Percentiles rank a stretch among this genome's conserved stretches.
phyloP scores from a whole-genome alignment of 768 basidiomycete genomes.

The Chalciporus piperatus region DNA sequence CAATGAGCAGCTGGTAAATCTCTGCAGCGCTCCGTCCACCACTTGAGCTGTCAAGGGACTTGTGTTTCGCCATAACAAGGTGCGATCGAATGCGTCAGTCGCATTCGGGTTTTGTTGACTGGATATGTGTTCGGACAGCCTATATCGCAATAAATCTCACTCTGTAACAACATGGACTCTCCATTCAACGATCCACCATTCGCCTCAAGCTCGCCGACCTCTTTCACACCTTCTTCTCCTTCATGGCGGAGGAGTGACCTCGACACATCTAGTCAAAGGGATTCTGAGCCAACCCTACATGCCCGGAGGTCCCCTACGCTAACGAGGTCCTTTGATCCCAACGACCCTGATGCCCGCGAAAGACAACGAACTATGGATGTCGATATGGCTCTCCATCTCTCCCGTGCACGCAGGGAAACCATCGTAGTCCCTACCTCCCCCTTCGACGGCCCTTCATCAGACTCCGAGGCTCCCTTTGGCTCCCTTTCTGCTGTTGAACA shows the following conservation, averaged over 20 bases:
- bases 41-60: background rate
- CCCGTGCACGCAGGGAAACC: constrained; percentile 67
- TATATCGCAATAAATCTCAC: background rate
- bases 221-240: constrained; percentile 39
- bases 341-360: constrained; percentile 75
- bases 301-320: constrained; percentile 63
- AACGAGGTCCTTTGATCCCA: constrained; percentile 58
- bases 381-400: constrained; percentile 84
- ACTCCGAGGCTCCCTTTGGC: constrained; percentile 36
- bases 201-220: constrained; percentile 43
- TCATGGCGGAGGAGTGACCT: constrained; percentile 33
- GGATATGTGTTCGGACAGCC: constrained; percentile 2
- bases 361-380: constrained; percentile 93
- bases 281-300: constrained; percentile 39
- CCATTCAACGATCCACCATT: constrained; percentile 32
- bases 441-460: constrained; percentile 30
- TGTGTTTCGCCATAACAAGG: constrained; percentile 8
- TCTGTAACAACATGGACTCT: constrained; percentile 34
- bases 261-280: constrained; percentile 38
- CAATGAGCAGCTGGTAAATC: constrained; percentile 2
- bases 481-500: constrained; percentile 49
- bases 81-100: constrained; percentile 5
- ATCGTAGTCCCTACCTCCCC: constrained; percentile 38
- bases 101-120: background rate
- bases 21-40: background rate